Percentiles rank a stretch among this genome's conserved stretches.
These are phyloP conservation scores for Solanum peruvianum DNA, from an alignment of 257 asterid species.

Conservation along the genomic window DNA sequence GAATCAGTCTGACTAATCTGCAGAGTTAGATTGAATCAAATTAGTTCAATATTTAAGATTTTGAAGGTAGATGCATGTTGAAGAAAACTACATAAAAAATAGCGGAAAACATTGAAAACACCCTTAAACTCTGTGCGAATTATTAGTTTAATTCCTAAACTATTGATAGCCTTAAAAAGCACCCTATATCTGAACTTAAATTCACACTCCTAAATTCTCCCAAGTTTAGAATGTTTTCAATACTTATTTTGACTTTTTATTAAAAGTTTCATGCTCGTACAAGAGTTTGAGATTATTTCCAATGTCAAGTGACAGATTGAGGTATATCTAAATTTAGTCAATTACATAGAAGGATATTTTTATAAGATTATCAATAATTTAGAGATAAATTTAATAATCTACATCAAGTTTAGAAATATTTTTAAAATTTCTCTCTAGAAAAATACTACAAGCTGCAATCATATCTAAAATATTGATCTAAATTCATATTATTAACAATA, in stretches of 20 bases:
- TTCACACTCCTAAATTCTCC: neutral
- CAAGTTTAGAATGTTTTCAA: neutral
- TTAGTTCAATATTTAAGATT: neutral
- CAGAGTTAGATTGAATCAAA: neutral
- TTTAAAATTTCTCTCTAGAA: neutral
- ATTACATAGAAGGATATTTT: rapidly evolving
- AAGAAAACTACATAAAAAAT: neutral
- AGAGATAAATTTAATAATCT: too few species aligned
- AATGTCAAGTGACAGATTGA: neutral
- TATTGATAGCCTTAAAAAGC: neutral
- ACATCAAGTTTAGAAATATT: too few species aligned
- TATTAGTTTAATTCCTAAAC: too few species aligned
- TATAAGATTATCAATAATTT: too few species aligned
- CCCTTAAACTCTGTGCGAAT: rapidly evolving
- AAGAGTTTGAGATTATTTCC: too few species aligned
- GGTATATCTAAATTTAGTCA: too few species aligned
- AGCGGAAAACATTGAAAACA: neutral
- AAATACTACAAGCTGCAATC: neutral
- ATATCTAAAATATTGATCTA: neutral
- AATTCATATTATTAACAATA: neutral
- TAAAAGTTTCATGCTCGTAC: neutral
- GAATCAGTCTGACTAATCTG: neutral
- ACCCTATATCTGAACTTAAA: neutral
- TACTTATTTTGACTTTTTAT: neutral
- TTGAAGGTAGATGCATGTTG: neutral